Evolutionary conservation across 768 basidiomycete species (phyloP), one percentile per base, ranked within the genome.

Genomic region (Auriculariales sp.): DNA sequence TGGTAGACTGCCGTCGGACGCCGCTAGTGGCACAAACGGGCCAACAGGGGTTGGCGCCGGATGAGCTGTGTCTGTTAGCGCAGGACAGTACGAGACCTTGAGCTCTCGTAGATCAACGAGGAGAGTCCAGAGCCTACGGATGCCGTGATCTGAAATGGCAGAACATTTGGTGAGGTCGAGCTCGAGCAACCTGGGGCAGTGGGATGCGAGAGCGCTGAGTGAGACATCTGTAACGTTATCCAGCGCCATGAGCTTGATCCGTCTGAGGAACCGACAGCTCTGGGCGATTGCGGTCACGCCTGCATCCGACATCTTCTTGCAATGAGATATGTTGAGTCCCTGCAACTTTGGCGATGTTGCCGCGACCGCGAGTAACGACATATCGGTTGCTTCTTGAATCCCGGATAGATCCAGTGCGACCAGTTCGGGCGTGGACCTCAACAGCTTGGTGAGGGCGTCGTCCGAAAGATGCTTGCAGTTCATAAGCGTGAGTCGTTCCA

Each of bases 161-260:
- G 75, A 73, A 68, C 92, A 92, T 54, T 79, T 74, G 59, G 88
- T 83, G 58, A 99, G 79, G 66, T 99, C 95, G 56, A 98, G 79
- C 64, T 99, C 95, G 50, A 99, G 76, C 24, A 99, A 75, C 47
- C 91, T 72, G 1, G 88, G 84, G 60, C 91, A 94, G 3, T 72
- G 73, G 53, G 74, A 74, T 29, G 85, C 84, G 47, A 99, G 72
- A 28, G 79, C 73, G 29, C 81, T 75, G 56, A 99, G 71, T 25
- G 91, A 72, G 24, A 63, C 63, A 58, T 94, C 88, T 0, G 91
- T 92, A 52, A 97, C 66, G 24, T 70, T 68, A 50, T 77, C 77
- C 35, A 93, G 73, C 47, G 80, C 79, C 56, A 80, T 83, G 49
- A 98, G 72, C 65, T 98, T 97, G 64, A 97, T 85, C 53, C 95